Percentiles rank a stretch among this genome's conserved stretches.
phyloP scores from a whole-genome alignment of 805 yeast genomes.

The Lachancea dasiensis region DNA sequence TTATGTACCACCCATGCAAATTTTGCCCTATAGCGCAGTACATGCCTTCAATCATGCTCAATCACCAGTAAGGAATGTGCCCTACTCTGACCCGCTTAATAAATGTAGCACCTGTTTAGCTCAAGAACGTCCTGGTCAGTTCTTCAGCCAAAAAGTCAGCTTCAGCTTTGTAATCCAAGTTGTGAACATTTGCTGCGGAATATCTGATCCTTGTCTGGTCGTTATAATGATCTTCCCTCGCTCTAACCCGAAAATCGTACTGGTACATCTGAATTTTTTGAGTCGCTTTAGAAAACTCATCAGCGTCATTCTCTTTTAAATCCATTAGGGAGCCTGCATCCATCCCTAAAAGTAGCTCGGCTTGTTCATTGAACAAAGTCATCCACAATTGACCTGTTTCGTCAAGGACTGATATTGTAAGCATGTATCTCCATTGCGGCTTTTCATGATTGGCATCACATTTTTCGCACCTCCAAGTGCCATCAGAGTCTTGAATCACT shows the following conservation, averaged over 20 bases:
- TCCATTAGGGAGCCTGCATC: conserved; percentile 52
- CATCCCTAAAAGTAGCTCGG: conserved; percentile 57
- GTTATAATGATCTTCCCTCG: conserved; percentile 77
- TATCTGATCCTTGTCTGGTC: conserved; percentile 73
- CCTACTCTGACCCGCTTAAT: too few species aligned
- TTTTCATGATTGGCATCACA: conserved; percentile 64
- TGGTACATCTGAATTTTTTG: conserved; percentile 57
- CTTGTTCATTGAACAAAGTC: conserved; percentile 82
- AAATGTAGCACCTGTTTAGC: conserved; percentile 1
- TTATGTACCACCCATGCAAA: too few species aligned
- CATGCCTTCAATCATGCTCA: background rate
- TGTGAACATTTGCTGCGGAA: conserved; percentile 50
- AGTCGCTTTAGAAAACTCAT: conserved; percentile 41
- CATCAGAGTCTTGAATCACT: conserved; percentile 65
- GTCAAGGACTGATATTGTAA: conserved; percentile 75
- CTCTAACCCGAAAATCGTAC: conserved; percentile 69
- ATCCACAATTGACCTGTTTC: conserved; percentile 80
- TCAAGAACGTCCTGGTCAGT: conserved; percentile 24
- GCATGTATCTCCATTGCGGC: conserved; percentile 75
- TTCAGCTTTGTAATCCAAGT: conserved; percentile 53
- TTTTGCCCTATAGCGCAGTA: too few species aligned
- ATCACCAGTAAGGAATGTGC: background rate
- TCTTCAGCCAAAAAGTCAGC: conserved; percentile 47
- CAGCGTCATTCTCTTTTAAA: conserved; percentile 42
- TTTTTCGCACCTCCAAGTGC: conserved; percentile 89